phyloP scores from a whole-genome alignment of 1,284 basidiomycete species.

The Anthracocystis panici-leucophaei region DNA sequence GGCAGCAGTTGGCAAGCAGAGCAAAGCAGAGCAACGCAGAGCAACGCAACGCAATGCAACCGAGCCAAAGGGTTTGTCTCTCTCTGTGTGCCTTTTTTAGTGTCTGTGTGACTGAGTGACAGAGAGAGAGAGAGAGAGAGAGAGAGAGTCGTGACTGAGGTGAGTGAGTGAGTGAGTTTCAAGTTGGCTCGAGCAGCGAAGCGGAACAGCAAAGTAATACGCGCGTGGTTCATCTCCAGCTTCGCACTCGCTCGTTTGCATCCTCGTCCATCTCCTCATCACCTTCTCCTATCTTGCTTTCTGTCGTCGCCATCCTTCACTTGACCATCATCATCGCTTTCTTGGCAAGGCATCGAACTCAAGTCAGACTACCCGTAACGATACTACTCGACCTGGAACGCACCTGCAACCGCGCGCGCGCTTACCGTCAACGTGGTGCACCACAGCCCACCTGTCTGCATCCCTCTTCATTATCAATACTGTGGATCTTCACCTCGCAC shows the following conservation, averaged over 20 bases:
- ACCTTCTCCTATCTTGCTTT: background rate
- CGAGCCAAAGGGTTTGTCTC: no score
- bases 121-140: no score
- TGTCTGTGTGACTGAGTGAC: no score
- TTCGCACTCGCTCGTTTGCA: background rate
- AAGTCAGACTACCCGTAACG: no score
- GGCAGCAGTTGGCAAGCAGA: no score
- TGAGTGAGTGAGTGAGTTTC: no score
- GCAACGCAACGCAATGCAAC: no score
- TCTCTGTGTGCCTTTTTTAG: no score
- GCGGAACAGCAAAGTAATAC: conserved; percentile 1
- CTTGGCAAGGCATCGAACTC: background rate
- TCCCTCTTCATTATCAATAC: conserved; percentile 14
- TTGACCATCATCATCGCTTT: background rate
- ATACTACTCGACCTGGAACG: background rate
- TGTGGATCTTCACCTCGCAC: conserved; percentile 11
- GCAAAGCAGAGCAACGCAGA: no score
- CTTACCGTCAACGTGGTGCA: background rate
- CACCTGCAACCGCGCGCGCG: background rate
- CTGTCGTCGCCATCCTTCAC: background rate
- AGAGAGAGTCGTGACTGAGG: no score
- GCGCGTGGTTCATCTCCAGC: conserved; percentile 2
- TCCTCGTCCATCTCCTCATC: background rate
- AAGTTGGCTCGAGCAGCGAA: background rate
- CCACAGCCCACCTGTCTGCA: conserved; percentile 6